phyloP scores from a whole-genome alignment of 306 rosid species.

The Gastrolobium villosum region DNA sequence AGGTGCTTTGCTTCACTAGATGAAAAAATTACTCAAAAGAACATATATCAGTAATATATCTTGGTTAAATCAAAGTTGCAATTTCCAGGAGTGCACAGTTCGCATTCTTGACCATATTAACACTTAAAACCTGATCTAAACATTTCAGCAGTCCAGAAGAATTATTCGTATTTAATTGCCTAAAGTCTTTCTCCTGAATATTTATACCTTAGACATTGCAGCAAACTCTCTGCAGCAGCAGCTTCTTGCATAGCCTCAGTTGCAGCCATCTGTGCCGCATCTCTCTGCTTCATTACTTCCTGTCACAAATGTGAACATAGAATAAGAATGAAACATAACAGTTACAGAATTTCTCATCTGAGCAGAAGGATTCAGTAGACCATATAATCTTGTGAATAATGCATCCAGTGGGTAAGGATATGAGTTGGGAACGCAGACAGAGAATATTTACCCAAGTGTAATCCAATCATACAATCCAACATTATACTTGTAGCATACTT shows the following conservation, averaged over 20 bases:
- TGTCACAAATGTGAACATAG: conserved; percentile 49
- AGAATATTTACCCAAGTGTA: not conserved
- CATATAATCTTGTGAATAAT: conserved; percentile 24
- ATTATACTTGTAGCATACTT: conserved; percentile 22
- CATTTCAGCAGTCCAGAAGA: conserved; percentile 32
- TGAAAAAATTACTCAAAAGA: conserved; percentile 5
- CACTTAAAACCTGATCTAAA: conserved; percentile 16
- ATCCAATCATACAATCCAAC: conserved; percentile 28
- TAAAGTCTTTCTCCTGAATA: conserved; percentile 26
- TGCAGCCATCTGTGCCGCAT: conserved; percentile 91
- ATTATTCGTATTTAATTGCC: conserved; percentile 23
- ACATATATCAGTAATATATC: conserved; percentile 19
- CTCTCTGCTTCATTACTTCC: conserved; percentile 95
- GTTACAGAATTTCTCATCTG: conserved; percentile 19
- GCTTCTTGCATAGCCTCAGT: conserved; percentile 96
- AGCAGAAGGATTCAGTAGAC: conserved; percentile 35
- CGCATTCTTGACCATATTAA: not conserved
- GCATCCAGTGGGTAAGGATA: not conserved
- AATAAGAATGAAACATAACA: conserved; percentile 38
- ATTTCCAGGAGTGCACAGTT: conserved; percentile 5
- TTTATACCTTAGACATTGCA: conserved; percentile 86
- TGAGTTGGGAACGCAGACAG: conserved; percentile 2
- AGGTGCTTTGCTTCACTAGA: conserved; percentile 15
- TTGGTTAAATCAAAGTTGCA: conserved; percentile 30
- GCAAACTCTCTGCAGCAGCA: conserved; percentile 84